phyloP scores from a whole-genome alignment of 2,329 filamentous ascomycete species.

The Fusarium longipes region DNA sequence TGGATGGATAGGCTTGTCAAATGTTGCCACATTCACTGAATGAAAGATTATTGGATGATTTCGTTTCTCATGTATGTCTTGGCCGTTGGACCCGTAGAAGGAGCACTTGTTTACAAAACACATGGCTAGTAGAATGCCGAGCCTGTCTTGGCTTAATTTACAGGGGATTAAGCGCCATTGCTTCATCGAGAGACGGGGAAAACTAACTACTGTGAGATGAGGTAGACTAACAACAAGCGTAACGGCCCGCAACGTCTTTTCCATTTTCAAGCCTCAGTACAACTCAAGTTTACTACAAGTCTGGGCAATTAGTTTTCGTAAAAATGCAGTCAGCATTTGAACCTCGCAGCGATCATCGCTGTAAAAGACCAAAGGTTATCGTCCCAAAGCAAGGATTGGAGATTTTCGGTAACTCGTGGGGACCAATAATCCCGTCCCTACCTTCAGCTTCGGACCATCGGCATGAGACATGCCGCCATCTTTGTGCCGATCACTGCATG shows the following conservation, averaged over 20 bases:
- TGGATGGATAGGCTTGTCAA: neutral
- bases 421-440: neutral
- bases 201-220: too few relatives aligned
- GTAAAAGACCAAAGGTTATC: neutral
- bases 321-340: neutral
- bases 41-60: neutral
- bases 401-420: neutral
- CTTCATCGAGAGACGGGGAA: neutral
- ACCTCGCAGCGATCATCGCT: neutral
- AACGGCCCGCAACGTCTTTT: neutral
- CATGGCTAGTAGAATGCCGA: neutral
- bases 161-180: neutral
- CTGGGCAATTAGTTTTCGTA: neutral
- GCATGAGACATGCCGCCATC: neutral
- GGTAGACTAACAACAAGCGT: neutral
- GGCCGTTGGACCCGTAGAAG: neutral
- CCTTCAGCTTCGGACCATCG: neutral
- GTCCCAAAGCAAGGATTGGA: neutral
- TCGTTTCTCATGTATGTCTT: neutral
- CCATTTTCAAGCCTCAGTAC: neutral
- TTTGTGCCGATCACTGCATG: slow-evolving; percentile 9
- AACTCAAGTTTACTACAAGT: neutral
- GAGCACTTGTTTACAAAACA: neutral
- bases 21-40: too few relatives aligned
- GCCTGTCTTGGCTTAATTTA: neutral